Conservation (phyloP, 1,284 basidiomycete genomes). For the Amylostereum areolatum region DNA sequence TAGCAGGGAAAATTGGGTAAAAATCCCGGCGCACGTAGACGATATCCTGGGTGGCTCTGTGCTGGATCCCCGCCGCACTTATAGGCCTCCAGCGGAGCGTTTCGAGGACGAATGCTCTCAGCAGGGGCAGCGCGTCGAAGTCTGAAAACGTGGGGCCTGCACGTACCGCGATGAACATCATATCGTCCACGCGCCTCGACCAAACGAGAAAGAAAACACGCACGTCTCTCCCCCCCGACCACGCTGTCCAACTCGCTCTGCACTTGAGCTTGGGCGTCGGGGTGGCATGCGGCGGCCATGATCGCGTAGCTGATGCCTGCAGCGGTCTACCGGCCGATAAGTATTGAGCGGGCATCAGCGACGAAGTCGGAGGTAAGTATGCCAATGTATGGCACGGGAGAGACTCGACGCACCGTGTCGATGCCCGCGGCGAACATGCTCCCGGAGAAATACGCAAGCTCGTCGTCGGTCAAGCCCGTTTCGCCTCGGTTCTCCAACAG, state of each 20-base stretch:
- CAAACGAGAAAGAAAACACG: not conserved
- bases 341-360: too few relatives aligned
- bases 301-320: conserved; percentile 49
- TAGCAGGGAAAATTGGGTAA: not conserved
- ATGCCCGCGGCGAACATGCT: conserved; percentile 61
- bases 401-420: conserved; percentile 38
- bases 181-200: not conserved
- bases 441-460: conserved; percentile 56
- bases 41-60: not conserved
- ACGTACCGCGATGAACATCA: too few relatives aligned
- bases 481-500: conserved; percentile 47
- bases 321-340: conserved; percentile 30
- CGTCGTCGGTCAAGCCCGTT: conserved; percentile 43
- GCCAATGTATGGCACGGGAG: not conserved
- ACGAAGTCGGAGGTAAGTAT: not conserved
- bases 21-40: not conserved
- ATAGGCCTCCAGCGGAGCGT: not conserved
- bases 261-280: conserved; percentile 46
- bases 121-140: not conserved
- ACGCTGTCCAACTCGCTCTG: conserved; percentile 57
- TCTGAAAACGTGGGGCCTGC: not conserved
- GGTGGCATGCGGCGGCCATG: conserved; percentile 60
- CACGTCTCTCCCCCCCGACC: conserved; percentile 47
- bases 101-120: not conserved
- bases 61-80: not conserved